Evolutionary conservation across 768 basidiomycete genomes (phyloP).

Genomic region (Lyophyllum atratum): DNA sequence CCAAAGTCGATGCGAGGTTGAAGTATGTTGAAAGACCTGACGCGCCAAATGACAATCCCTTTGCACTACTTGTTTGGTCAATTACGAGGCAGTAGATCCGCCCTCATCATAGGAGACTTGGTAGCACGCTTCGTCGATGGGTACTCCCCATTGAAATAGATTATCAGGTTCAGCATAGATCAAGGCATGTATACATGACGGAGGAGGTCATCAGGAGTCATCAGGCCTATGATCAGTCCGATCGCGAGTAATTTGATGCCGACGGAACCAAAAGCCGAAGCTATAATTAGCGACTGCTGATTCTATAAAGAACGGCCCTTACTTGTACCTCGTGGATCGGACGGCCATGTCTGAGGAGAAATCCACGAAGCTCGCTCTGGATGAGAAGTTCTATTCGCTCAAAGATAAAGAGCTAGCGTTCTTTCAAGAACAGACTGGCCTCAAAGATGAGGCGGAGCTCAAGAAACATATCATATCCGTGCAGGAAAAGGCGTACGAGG

Average conservation of each 20-base stretch:
- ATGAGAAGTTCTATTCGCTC: slow-evolving; percentile 21
- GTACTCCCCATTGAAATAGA: no score
- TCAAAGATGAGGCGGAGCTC: slow-evolving; percentile 28
- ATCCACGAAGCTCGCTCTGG: slow-evolving; percentile 18
- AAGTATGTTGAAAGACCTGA: slow-evolving; percentile 13
- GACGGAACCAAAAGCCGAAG: neutral
- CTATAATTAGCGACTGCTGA: no score
- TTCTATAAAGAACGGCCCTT: no score
- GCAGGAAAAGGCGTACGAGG: slow-evolving; percentile 33
- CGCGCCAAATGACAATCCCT: neutral
- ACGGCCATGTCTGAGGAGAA: neutral
- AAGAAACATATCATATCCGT: slow-evolving; percentile 32
- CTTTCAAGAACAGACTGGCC: slow-evolving; percentile 30
- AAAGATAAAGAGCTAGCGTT: slow-evolving; percentile 24
- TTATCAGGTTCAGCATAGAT: no score
- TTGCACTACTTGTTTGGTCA: slow-evolving; percentile 22
- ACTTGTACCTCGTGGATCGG: neutral
- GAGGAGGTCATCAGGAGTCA: no score
- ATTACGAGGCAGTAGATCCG: slow-evolving; percentile 23
- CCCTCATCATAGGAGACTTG: no score
- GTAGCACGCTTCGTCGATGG: no score
- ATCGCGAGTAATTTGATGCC: no score
- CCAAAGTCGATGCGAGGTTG: slow-evolving; percentile 30
- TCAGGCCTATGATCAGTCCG: no score
- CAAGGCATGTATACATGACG: no score